A percentile compares a stretch with the other conserved stretches of the same genome.
These are phyloP conservation scores for Euphorbia tirucalli DNA, from an alignment of 345 rosid genomes.

Conservation along the genomic window DNA sequence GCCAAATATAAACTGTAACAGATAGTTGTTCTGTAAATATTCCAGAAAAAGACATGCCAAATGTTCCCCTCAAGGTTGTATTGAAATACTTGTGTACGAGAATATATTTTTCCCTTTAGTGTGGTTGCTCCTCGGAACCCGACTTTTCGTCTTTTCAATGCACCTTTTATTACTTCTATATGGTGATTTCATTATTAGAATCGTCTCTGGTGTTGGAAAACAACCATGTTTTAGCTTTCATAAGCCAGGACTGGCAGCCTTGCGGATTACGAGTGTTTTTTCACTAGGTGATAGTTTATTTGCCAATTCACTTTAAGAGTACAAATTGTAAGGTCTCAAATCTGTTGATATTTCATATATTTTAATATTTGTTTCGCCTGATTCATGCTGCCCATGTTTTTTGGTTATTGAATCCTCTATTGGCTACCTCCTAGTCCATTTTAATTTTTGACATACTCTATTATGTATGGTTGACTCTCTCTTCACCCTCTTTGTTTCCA, in stretches of 20 bases:
- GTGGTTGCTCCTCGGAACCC: not conserved
- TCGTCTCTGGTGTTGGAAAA: too few species aligned
- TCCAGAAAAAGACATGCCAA: not conserved
- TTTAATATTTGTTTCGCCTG: not conserved
- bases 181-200: too few species aligned
- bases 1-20: not conserved
- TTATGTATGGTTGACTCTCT: not conserved
- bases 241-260: not conserved
- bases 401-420: not conserved
- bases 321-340: not conserved
- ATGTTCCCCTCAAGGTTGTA: too few species aligned
- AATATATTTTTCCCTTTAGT: conserved; percentile 1
- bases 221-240: too few species aligned
- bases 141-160: too few species aligned
- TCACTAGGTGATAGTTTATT: not conserved
- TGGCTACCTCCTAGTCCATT: not conserved
- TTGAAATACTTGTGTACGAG: too few species aligned
- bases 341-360: not conserved
- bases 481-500: not conserved
- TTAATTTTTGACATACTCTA: not conserved
- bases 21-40: not conserved
- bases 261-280: not conserved
- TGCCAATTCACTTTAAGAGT: not conserved
- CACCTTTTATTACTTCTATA: not conserved
- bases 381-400: not conserved